Evolutionary conservation across 768 basidiomycete species (phyloP), one percentile per base, ranked within the genome.

Genomic region (Lyophyllum atratum): DNA sequence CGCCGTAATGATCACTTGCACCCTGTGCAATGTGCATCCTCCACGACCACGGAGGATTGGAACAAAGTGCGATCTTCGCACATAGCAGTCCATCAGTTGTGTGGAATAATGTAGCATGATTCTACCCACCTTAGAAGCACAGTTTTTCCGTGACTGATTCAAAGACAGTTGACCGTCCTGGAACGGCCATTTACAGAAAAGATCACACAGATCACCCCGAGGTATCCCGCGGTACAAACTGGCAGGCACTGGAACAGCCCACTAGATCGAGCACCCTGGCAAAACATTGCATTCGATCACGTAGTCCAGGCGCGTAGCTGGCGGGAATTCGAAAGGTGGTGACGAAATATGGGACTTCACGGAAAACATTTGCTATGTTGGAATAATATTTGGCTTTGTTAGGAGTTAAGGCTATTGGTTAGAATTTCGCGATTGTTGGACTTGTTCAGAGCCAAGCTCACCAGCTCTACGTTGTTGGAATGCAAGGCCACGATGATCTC

Each of bases 401-500:
- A 59, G 33, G 31, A 39, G n/a, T 15, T 21, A 29, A 31, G 47
- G 58, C 33, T 17, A 45, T 46, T 22, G 31, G 3, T 28, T 4
- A 26, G 42, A 10, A 15, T 34, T 53, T 21, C n/a, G n/a, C n/a
- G n/a, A n/a, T n/a, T n/a, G n/a, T n/a, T 10, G 22, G 15, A 42
- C 54, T 25, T 40, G 15, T 10, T 17, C 19, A 28, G 21, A 40
- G 44, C 6, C 12, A 14, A 37, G 3, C 34, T 37, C 24, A 14
- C 37, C 44, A 19, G 37, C 17, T 25, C 33, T 33, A 39, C 24
- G 37, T 39, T 42, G 45, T 40, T 40, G 37, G 47, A 21, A 79
- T 80, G 76, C 77, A 78, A 66, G 62, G 64, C 45, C 71, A 69
- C 58, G 75, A 78, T 56, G 79, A 81, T 50, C 65, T 74, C 51